phyloP scores from a whole-genome alignment of 2,329 filamentous ascomycete genomes.

The Ramularia endophylla region DNA sequence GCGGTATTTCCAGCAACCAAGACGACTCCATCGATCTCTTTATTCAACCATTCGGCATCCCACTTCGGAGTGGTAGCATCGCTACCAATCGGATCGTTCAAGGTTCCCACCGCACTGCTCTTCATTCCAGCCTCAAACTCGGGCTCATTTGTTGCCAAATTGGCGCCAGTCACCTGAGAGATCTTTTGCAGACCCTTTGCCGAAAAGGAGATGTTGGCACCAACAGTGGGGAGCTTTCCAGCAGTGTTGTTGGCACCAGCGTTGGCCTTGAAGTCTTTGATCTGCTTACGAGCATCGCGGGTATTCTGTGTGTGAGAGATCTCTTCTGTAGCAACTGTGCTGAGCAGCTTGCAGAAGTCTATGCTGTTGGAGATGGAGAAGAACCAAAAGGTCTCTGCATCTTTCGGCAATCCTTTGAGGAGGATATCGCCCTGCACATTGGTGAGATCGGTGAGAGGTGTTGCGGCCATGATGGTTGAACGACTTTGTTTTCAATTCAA shows the following conservation, averaged over 20 bases:
- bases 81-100: constrained; percentile 27
- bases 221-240: constrained; percentile 14
- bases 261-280: constrained; percentile 16
- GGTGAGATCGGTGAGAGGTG: constrained; percentile 9
- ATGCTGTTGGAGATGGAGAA: constrained; percentile 20
- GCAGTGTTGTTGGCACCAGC: constrained; percentile 4
- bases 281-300: constrained; percentile 16
- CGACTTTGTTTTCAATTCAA: too few species aligned
- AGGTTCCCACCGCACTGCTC: constrained; percentile 18
- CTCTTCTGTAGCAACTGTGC: constrained; percentile 15
- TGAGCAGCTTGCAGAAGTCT: constrained; percentile 5
- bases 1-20: constrained; percentile 31
- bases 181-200: constrained; percentile 24
- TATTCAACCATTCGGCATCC: constrained; percentile 28
- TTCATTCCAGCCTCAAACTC: constrained; percentile 34
- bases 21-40: constrained; percentile 34
- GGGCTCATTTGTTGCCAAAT: constrained; percentile 25
- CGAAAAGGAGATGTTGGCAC: constrained; percentile 27
- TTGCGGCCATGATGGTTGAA: too few species aligned
- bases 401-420: constrained; percentile 22
- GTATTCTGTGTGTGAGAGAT: constrained; percentile 20
- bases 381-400: constrained; percentile 25
- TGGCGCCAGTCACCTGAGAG: constrained; percentile 22
- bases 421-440: constrained; percentile 28
- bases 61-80: constrained; percentile 15